These are phyloP conservation scores for Citrullus colocynthis DNA, from an alignment of 306 rosid species.

Conservation along the genomic window DNA sequence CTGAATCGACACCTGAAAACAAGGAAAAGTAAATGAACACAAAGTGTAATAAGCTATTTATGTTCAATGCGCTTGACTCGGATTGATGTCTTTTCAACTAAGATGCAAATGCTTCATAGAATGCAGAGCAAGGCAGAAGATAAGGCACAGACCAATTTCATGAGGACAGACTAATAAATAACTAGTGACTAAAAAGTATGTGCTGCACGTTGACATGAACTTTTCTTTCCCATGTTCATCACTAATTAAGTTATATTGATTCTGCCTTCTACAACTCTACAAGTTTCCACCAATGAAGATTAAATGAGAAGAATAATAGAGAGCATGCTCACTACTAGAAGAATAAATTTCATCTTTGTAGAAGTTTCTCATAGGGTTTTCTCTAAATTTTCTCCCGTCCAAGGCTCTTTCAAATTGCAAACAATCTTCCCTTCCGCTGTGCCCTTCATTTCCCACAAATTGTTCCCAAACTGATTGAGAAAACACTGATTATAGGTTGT, in stretches of 20 bases:
- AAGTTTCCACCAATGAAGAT: background rate
- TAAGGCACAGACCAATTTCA: background rate
- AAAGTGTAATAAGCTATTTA: background rate
- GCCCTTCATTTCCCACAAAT: background rate
- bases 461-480: background rate
- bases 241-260: background rate
- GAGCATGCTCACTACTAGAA: background rate
- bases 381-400: background rate
- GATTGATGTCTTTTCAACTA: background rate
- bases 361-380: background rate
- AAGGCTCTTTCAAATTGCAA: background rate
- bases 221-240: background rate
- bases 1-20: constrained; percentile 49
- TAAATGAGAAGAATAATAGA: background rate
- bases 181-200: background rate
- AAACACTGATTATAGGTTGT: background rate
- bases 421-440: background rate
- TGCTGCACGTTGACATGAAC: background rate
- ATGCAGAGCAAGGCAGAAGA: background rate
- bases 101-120: background rate
- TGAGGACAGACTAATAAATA: background rate
- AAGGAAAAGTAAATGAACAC: constrained; percentile 11
- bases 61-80: background rate
- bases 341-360: background rate
- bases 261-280: background rate